These are phyloP conservation scores for Oryza punctata DNA, from an alignment of 176 grass and related monocot species.

Conservation along the genomic window DNA sequence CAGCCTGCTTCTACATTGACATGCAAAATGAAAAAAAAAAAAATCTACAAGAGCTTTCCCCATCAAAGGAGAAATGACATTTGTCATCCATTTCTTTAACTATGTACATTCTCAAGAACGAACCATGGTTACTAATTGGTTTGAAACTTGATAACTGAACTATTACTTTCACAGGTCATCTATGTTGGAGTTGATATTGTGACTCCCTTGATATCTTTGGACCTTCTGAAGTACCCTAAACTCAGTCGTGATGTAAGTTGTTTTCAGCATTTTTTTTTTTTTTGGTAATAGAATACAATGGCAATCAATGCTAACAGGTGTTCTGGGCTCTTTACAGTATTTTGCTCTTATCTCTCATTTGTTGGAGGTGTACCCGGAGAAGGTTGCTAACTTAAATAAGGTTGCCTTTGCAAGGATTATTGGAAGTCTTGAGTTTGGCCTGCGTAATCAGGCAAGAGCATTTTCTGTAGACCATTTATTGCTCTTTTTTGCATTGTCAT, in stretches of 20 bases:
- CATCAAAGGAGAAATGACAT: slow-evolving; percentile 8
- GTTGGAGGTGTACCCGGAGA: slow-evolving; percentile 98
- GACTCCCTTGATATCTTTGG: slow-evolving; percentile 96
- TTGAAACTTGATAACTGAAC: slow-evolving; percentile 26
- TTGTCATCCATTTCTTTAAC: slow-evolving; percentile 22
- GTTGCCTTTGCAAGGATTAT: slow-evolving; percentile 82
- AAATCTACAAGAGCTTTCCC: not conserved
- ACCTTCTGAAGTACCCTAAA: slow-evolving; percentile 99
- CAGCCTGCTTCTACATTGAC: not conserved
- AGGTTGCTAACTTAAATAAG: slow-evolving; percentile 84
- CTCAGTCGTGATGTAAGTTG: slow-evolving; percentile 88
- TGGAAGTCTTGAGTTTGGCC: slow-evolving; percentile 84
- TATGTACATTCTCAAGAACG: not conserved
- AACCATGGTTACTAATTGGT: slow-evolving; percentile 26
- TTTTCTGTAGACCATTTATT: slow-evolving; percentile 23
- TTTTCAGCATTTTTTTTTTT: not conserved
- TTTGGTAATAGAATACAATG: slow-evolving; percentile 11
- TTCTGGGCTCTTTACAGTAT: slow-evolving; percentile 68
- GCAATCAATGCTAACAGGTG: slow-evolving; percentile 32
- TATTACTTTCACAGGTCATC: slow-evolving; percentile 73
- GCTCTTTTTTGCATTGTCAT: not conserved
- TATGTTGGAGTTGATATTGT: slow-evolving; percentile 94
- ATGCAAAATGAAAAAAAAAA: not conserved
- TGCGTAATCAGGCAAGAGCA: slow-evolving; percentile 71
- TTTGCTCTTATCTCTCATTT: slow-evolving; percentile 88